Evolutionary conservation across 441 rosid genomes (phyloP).

Genomic region (Lepidium campestre): DNA sequence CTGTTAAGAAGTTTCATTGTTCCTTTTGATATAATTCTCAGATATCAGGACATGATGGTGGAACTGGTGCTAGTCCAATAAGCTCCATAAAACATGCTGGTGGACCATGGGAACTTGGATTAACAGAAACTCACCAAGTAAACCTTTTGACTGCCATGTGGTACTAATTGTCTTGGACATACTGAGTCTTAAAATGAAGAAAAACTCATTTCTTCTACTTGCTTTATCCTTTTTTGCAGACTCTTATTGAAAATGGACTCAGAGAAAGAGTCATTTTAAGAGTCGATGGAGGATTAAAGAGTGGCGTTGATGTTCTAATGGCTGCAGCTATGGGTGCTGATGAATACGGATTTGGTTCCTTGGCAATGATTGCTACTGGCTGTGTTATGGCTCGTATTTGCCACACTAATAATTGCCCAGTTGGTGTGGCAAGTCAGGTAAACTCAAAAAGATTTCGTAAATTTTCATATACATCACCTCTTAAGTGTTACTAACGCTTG

Average conservation of each 20-base stretch:
- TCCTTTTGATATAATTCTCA: slow-evolving; percentile 28
- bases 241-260: slow-evolving; percentile 86
- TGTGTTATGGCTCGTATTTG: slow-evolving; percentile 99
- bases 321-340: slow-evolving; percentile 99
- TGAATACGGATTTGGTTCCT: slow-evolving; percentile 97
- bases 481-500: background rate
- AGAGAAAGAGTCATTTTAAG: slow-evolving; percentile 96
- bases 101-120: slow-evolving; percentile 99
- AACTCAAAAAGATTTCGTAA: background rate
- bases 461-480: background rate
- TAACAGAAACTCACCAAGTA: slow-evolving; percentile 94
- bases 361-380: slow-evolving; percentile 99
- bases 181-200: background rate
- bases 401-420: slow-evolving; percentile 98
- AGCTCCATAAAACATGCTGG: slow-evolving; percentile 99
- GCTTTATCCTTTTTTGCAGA: slow-evolving; percentile 40
- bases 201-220: slow-evolving; percentile 8
- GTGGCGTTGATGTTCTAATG: slow-evolving; percentile 97
- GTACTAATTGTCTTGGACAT: background rate
- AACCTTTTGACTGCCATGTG: slow-evolving; percentile 17
- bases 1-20: background rate
- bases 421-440: slow-evolving; percentile 99
- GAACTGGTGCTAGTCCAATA: slow-evolving; percentile 98
- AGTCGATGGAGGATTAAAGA: slow-evolving; percentile 94
- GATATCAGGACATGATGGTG: slow-evolving; percentile 99